Evolutionary conservation across 2,329 filamentous ascomycete species (phyloP).

Genomic region (Gyromitra esculenta): DNA sequence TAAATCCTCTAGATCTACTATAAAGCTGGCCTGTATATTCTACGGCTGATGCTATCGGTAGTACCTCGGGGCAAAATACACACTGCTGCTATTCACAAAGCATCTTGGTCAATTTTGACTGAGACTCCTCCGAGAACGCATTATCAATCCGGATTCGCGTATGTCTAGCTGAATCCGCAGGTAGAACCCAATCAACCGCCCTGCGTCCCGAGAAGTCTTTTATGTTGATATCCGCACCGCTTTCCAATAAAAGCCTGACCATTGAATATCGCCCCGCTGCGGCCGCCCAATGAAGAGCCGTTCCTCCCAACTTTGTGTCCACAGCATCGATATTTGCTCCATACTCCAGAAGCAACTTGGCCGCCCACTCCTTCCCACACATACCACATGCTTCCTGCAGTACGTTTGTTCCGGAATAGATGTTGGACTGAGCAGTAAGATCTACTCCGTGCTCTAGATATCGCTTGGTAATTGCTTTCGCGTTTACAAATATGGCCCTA

Average conservation of each 20-base stretch:
- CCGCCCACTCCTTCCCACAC: slow-evolving; percentile 1
- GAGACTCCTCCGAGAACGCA: neutral
- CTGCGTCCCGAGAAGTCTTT: neutral
- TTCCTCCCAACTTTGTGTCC: slow-evolving; percentile 17
- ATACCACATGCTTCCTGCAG: neutral
- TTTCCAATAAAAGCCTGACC: slow-evolving; percentile 45
- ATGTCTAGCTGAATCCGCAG: neutral
- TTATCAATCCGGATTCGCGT: neutral
- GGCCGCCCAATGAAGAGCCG: slow-evolving; percentile 49
- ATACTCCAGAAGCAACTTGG: slow-evolving; percentile 25
- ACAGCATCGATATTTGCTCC: slow-evolving; percentile 25
- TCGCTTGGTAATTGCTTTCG: neutral
- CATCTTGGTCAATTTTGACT: neutral
- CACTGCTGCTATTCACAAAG: neutral
- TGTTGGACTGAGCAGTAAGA: neutral
- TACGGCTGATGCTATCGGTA: too few species aligned
- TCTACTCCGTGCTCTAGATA: neutral
- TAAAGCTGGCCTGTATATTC: too few species aligned
- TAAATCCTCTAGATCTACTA: too few species aligned
- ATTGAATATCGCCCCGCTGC: slow-evolving; percentile 18
- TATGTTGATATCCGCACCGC: slow-evolving; percentile 22
- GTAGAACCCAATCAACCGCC: neutral
- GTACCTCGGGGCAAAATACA: too few species aligned
- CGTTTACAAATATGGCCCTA: neutral
- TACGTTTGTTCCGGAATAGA: neutral